Evolutionary conservation across 177 flowering plant genomes (phyloP), one percentile per base, ranked within the genome.

Genomic region (Vitis hybrid): DNA sequence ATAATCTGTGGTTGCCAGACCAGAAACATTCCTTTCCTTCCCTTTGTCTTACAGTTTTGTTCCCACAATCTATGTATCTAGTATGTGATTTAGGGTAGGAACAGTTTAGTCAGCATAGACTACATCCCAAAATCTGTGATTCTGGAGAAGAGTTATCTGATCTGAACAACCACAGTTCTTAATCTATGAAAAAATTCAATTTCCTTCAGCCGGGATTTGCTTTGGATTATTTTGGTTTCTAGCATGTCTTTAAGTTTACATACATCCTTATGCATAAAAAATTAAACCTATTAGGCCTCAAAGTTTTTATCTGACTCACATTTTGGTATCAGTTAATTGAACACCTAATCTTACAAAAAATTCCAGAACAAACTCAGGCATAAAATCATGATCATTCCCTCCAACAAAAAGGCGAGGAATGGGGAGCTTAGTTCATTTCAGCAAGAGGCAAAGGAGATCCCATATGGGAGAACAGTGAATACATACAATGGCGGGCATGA

Each of bases 11-110:
- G 14, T 33, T 62, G 8, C 28, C 20, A 61, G 22, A 64, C 12
- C 13, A 22, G 38, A 22, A 49, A 28, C 12, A 13, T 38, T 62
- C n/a, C 28, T 33, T n/a, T 15, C 4, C 47, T 38, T 38, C 47
- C 47, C 47, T 38, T 38, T 38, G 10, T 38, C 47, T 38, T 38
- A 7, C 47, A 38, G 47, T 38, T 38, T 38, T 38, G 47, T 13
- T 61, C 31, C 6, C 64, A 11, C 31, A 22, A 24, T 61, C 31
- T 61, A 4, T 61, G n/a, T 22, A 24, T 61, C 8, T 61, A 24
- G 44, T 61, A 22, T 22, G 44, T 24, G 64, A 61, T 55, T 55
- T 24, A 61, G 64, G 64, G 64, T 61, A 61, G 64, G n/a, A 61
- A 31, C 64, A 24, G 65, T 62, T 38, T 38, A 38, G 47, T 38